Base-by-base conservation (phyloP, 169 alveolate species). In the Babesia bigemina region DNA sequence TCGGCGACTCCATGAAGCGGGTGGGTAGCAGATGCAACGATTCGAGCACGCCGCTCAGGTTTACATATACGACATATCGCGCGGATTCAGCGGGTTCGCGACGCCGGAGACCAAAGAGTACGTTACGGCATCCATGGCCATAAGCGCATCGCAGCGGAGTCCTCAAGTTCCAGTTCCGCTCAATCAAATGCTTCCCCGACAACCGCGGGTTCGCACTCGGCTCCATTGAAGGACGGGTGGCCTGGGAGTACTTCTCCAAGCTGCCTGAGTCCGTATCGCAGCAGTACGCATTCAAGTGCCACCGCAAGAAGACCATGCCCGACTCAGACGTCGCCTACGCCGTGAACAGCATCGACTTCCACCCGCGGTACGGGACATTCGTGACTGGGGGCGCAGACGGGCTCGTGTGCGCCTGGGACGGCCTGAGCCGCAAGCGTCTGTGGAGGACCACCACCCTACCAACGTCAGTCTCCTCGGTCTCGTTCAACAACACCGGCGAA, bases 341-440 rank as follows among this genome's bases (percentile, higher is more conserved):
- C 29, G 96, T 96, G 42, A 95, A 96, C 79, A 87, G 93, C 58
- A 86, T 94, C 39, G 94, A 94, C 42, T 96, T 96, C 82, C 97
- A 95, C 66, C 94, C 91, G 11, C 87, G 81, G 63, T 94, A 79
- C 65, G 96, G 96, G 28, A 94, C 98, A 8, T 95, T 96, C 72
- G 96, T 93, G 36, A 96, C 98, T 8, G 96, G 95, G 29, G 98
- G 98, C 26, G 94, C 95, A 24, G 98, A 96, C 69, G 98, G 98
- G 28, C 86, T 91, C 26, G 94, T 93, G 63, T 92, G 94, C 60
- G 92, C 94, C 49, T 95, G 98, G 98, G 98, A 95, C 65, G 96
- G 96, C 69, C 79, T 85, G 52, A 90, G 93, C 67, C 93, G 93
- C 73, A 92, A 94, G 82, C 82, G 97, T 58, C 90, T 95, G 29